Percentiles rank a stretch among this genome's conserved stretches.
Evolutionary conservation across 176 grass and related monocot species (phyloP).

Genomic region (Zoysia pacifica): DNA sequence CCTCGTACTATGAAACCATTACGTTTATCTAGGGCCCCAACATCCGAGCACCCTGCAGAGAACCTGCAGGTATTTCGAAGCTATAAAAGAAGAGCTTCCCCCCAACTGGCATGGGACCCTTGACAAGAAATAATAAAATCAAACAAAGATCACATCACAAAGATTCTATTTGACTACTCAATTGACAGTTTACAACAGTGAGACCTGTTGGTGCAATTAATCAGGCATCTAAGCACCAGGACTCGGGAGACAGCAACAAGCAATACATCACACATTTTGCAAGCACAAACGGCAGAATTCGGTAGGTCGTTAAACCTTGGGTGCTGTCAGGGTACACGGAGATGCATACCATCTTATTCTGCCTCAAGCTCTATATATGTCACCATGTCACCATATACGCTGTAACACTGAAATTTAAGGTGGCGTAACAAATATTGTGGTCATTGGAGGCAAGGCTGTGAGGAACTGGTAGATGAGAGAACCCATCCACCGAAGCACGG

Average conservation of each 20-base stretch:
- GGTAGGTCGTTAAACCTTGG: conserved; percentile 48
- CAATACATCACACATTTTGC: background rate
- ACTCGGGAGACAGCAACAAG: background rate
- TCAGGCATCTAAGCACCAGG: background rate
- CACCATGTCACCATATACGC: background rate
- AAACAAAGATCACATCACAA: background rate
- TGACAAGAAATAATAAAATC: background rate
- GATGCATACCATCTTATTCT: conserved; percentile 63
- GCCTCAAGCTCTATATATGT: background rate
- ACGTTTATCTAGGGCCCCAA: conserved; percentile 60
- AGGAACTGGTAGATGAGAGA: conserved; percentile 34
- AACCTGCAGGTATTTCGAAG: conserved; percentile 87
- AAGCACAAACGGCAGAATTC: background rate
- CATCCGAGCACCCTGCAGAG: conserved; percentile 72
- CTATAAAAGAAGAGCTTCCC: conserved; percentile 66
- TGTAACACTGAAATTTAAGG: background rate
- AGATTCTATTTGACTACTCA: background rate
- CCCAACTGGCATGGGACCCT: conserved; percentile 60
- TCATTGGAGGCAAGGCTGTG: conserved; percentile 80
- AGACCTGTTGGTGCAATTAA: background rate
- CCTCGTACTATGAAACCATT: conserved; percentile 80
- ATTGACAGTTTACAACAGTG: background rate
- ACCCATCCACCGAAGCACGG: conserved; percentile 44
- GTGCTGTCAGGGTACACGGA: conserved; percentile 70
- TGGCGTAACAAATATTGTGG: conserved; percentile 32